Evolutionary conservation across 83 land plant genomes (phyloP), one percentile per base, ranked within the genome.

Genomic region (Picea abies): DNA sequence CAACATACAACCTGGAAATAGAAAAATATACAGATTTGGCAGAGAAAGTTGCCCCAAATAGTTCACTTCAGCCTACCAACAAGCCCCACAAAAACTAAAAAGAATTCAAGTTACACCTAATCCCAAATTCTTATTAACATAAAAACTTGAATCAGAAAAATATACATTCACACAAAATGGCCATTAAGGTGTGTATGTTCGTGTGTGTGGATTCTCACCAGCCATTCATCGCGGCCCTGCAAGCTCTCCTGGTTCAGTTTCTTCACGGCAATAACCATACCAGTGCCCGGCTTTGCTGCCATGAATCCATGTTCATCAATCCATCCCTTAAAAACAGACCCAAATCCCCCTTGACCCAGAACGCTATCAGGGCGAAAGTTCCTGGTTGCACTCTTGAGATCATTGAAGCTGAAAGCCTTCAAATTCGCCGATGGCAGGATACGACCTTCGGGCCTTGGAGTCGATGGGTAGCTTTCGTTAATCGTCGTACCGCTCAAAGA

Each of bases 241-340:
- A 70, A 84, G 32, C 93, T 82, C 29, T 92, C 94, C 49, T 80
- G 89, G 84, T 90, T 88, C 7, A 92, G 91, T 66, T 85, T 84
- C 81, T 90, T 92, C 14, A 89, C 94, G 71, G 91, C 91, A 83
- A 92, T 88, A 63, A 90, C 88, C 82, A 87, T 83, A 75, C 94
- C 94, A 66, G 94, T 88, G 11, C 94, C 94, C 19, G 94, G 93
- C 68, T 83, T 92, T 20, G 86, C 49, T 60, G 93, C 90, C 56
- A 85, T 63, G 62, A 88, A 83, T 15, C 87, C 80, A 65, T 88
- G 23, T 76, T 92, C 93, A 80, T 92, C 95, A 79, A 93, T 83
- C 95, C 95, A 93, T 5, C 93, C 95, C 44, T 90, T 93, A 76
- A 90, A 93, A 47, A 93, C 93, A 12, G 90, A 87, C 72, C 95